Conservation (phyloP, 371 early-diverging fungal species). For the Capillidium heterosporum region DNA sequence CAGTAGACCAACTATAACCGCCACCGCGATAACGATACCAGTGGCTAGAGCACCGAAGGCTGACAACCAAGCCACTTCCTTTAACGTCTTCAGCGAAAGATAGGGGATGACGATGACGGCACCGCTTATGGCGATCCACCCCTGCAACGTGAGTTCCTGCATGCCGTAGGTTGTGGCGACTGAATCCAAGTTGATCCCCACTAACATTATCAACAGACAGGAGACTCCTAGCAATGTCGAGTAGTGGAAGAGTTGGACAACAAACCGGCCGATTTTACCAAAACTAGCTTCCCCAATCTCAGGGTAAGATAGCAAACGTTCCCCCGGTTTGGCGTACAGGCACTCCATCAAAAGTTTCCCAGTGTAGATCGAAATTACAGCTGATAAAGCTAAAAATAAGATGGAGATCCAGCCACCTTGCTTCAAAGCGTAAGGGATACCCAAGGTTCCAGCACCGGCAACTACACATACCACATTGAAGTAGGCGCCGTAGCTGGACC, state of each 20-base stretch:
- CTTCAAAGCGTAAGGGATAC: slow-evolving; percentile 61
- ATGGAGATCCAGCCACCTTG: slow-evolving; percentile 75
- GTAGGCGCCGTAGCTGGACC: slow-evolving; percentile 8
- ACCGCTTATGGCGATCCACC: slow-evolving; percentile 26
- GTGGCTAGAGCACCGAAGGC: slow-evolving; percentile 26
- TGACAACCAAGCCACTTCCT: slow-evolving; percentile 24
- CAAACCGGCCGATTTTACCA: slow-evolving; percentile 31
- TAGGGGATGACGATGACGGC: slow-evolving; percentile 24
- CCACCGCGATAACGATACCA: slow-evolving; percentile 14
- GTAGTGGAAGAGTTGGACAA: slow-evolving; percentile 44
- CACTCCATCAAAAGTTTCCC: slow-evolving; percentile 51
- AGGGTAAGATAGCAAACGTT: slow-evolving; percentile 27
- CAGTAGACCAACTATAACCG: slow-evolving; percentile 19
- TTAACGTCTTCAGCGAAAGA: slow-evolving; percentile 30
- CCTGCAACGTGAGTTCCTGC: background rate
- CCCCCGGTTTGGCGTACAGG: slow-evolving; percentile 30
- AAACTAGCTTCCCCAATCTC: slow-evolving; percentile 46
- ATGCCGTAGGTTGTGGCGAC: background rate
- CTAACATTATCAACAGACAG: slow-evolving; percentile 58
- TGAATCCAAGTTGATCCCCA: slow-evolving; percentile 24
- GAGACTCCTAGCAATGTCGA: slow-evolving; percentile 51
- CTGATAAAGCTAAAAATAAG: slow-evolving; percentile 47
- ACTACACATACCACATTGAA: slow-evolving; percentile 58
- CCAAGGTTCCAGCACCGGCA: slow-evolving; percentile 70
- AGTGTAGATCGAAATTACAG: slow-evolving; percentile 50